Percentiles rank a stretch among this genome's conserved stretches.
Evolutionary conservation across 1,284 basidiomycete genomes (phyloP).

Genomic region (Trametes versicolor): DNA sequence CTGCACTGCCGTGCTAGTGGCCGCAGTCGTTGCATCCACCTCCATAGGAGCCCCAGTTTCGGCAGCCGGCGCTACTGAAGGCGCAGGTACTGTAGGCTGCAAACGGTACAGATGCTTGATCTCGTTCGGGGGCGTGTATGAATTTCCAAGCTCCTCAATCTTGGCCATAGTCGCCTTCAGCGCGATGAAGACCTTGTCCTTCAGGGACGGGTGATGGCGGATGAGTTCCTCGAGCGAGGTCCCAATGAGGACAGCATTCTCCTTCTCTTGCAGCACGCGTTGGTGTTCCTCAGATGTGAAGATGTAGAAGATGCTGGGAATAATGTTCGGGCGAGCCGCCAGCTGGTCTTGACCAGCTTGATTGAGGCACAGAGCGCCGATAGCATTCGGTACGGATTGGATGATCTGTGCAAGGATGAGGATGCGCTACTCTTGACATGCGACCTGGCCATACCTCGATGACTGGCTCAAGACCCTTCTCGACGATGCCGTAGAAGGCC

Average conservation of each 20-base stretch:
- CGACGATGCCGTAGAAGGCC: constrained; percentile 88
- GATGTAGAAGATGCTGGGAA: constrained; percentile 86
- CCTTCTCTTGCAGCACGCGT: constrained; percentile 92
- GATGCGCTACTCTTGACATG: not conserved
- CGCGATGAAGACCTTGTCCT: constrained; percentile 81
- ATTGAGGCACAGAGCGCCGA: constrained; percentile 97
- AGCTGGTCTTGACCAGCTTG: constrained; percentile 89
- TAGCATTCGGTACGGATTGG: constrained; percentile 93
- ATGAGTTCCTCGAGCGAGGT: constrained; percentile 95
- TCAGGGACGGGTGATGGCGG: constrained; percentile 93
- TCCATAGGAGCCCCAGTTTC: constrained; percentile 64
- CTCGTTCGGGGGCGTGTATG: constrained; percentile 64
- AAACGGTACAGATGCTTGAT: constrained; percentile 75
- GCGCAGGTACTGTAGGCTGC: constrained; percentile 46
- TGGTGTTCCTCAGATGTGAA: constrained; percentile 89
- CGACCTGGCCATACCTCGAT: constrained; percentile 71
- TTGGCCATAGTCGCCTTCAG: constrained; percentile 75
- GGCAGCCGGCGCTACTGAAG: constrained; percentile 34
- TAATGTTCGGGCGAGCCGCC: constrained; percentile 78
- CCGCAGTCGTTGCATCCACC: constrained; percentile 25
- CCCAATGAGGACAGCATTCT: constrained; percentile 91
- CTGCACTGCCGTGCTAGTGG: constrained; percentile 6
- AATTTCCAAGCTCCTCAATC: constrained; percentile 78
- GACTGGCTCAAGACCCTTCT: constrained; percentile 85
- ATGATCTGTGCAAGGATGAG: constrained; percentile 69